phyloP scores from a whole-genome alignment of 139 green algal species.

The Picochlorum sp. region DNA sequence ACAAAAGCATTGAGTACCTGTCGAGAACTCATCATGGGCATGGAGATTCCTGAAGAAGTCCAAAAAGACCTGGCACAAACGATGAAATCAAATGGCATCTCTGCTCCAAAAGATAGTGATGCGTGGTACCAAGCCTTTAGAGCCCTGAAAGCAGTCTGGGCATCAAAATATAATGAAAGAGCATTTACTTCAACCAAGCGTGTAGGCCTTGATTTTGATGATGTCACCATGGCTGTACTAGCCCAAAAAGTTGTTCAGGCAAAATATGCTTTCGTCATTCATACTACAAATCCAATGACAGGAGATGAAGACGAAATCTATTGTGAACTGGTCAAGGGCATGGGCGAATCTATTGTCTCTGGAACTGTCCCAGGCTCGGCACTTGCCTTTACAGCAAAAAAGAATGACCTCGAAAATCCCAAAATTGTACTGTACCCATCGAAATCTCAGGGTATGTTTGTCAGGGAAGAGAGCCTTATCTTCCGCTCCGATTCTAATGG shows the following conservation, averaged over 20 bases:
- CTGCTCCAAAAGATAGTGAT: constrained; percentile 37
- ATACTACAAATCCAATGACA: constrained; percentile 92
- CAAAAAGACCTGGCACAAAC: constrained; percentile 41
- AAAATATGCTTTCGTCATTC: constrained; percentile 97
- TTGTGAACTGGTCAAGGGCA: constrained; percentile 87
- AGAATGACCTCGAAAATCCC: constrained; percentile 61
- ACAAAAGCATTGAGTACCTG: constrained; percentile 35
- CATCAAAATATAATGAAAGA: constrained; percentile 96
- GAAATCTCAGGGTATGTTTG: constrained; percentile 89
- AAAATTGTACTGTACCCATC: constrained; percentile 73
- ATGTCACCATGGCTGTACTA: constrained; percentile 96
- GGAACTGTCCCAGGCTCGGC: constrained; percentile 85
- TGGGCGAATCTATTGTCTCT: constrained; percentile 91
- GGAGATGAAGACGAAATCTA: constrained; percentile 76
- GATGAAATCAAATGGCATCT: constrained; percentile 68
- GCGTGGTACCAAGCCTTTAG: constrained; percentile 17
- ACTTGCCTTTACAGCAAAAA: constrained; percentile 71
- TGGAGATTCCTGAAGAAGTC: constrained; percentile 49
- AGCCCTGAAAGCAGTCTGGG: constrained; percentile 79
- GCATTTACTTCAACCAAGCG: constrained; percentile 73
- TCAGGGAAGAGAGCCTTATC: constrained; percentile 40
- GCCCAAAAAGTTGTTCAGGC: constrained; percentile 85
- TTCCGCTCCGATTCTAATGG: constrained; percentile 84
- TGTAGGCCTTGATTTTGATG: constrained; percentile 74
- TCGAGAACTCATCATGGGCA: constrained; percentile 34